These are phyloP conservation scores for Xylariales sp. DNA, from an alignment of 2,329 filamentous ascomycete genomes.

Conservation along the genomic window DNA sequence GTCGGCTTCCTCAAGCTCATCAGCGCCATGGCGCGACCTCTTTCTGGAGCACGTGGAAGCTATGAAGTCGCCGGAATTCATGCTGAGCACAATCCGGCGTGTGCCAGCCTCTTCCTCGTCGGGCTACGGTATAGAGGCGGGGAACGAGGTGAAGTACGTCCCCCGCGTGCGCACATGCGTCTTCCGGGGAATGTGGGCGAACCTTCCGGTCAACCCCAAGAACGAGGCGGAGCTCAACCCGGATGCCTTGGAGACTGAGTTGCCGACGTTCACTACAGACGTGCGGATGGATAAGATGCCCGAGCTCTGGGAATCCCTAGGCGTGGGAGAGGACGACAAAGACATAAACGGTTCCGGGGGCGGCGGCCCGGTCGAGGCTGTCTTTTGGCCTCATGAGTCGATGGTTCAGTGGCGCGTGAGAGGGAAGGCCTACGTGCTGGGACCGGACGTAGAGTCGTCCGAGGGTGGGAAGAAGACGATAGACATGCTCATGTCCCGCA, in stretches of 20 bases:
- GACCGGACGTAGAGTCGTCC: conserved; percentile 50
- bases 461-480: conserved; percentile 54
- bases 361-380: conserved; percentile 69
- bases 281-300: conserved; percentile 77
- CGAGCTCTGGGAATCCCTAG: conserved; percentile 58
- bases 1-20: conserved; percentile 15
- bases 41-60: conserved; percentile 47
- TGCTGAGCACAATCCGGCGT: conserved; percentile 45
- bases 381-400: conserved; percentile 61
- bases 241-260: conserved; percentile 65
- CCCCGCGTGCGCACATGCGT: conserved; percentile 74
- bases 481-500: conserved; percentile 61
- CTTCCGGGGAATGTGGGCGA: conserved; percentile 78
- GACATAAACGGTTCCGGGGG: conserved; percentile 48
- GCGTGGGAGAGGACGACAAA: conserved; percentile 37
- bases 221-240: conserved; percentile 72
- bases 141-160: conserved; percentile 34
- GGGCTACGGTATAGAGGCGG: conserved; percentile 8
- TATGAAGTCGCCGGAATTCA: conserved; percentile 45
- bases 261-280: conserved; percentile 83
- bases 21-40: conserved; percentile 49
- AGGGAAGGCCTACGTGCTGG: conserved; percentile 72
- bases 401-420: conserved; percentile 81
- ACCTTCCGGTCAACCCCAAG: conserved; percentile 65
- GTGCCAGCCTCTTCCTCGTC: conserved; percentile 13